Evolutionary conservation across 805 yeast species (phyloP), one percentile per base, ranked within the genome.

Genomic region (Novakomyces olei): DNA sequence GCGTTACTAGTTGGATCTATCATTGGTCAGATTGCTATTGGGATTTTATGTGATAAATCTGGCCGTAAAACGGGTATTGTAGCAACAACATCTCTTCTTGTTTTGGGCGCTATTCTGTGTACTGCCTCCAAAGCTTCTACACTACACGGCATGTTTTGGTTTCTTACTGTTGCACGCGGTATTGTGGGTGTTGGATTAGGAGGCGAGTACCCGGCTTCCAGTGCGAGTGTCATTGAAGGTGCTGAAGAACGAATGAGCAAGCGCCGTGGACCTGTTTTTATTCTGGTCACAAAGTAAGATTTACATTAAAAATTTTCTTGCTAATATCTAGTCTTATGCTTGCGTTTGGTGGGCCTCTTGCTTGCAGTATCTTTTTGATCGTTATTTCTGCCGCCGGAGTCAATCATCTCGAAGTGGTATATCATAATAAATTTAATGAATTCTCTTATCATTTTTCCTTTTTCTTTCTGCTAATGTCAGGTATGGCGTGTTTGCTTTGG

Each of bases 1-100:
- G 77, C 85, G 49, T 93, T 81, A 0, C 81, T 83, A 47, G 94
- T 65, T 4, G 96, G 96, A 44, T 80, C 85, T 2, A 88, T 85
- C 35, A 63, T 77, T 12, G 95, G 95, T 27, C 83, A 73, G 61
- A 60, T 83, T 29, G 34, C 60, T 1, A 83, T 85, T 51, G 95
- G 95, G 29, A 69, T 67, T 44, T 51, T 78, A 28, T 66, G 92
- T 17, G 95, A 85, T 55, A 64, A 72, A 47, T 58, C 69, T 44
- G 75, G 85, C 15, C 69, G 95, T 56, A 81, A 75, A 44, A 53
- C 61, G 5, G 92, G 91, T 25, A 81, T 85, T 92, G 46, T 83
- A 40, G 53, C 65, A 29, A 79, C 93, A 29, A 77, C 83, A 15
- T 53, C 60, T 12, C 67, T 81, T 49, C 63, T 83, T 44, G 76